These are phyloP conservation scores for Ustilago vetiveriae DNA, from an alignment of 1,284 basidiomycete species.

Conservation along the genomic window DNA sequence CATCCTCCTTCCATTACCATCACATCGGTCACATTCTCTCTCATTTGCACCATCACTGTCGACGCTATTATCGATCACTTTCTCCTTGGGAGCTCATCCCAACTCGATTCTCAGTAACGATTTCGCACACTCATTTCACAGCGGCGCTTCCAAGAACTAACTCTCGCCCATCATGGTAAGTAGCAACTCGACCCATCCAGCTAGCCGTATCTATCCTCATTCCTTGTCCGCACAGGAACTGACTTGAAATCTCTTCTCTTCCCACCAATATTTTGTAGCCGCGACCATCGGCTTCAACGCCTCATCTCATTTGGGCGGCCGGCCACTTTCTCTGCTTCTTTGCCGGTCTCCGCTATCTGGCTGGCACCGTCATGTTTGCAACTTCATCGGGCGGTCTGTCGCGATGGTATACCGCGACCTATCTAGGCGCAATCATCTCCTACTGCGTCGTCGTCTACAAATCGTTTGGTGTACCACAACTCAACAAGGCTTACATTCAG, in stretches of 20 bases:
- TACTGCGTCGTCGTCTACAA: constrained; percentile 68
- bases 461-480: constrained; percentile 64
- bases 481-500: constrained; percentile 65
- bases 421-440: constrained; percentile 65
- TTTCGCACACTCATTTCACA: too few relatives aligned
- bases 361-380: constrained; percentile 51
- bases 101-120: too few relatives aligned
- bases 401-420: constrained; percentile 63
- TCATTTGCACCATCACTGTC: background rate
- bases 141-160: too few relatives aligned
- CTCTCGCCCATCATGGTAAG: constrained; percentile 22
- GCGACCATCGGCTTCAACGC: constrained; percentile 59
- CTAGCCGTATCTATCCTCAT: background rate
- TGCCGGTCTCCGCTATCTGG: constrained; percentile 61
- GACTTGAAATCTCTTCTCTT: too few relatives aligned
- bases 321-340: constrained; percentile 66
- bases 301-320: constrained; percentile 66
- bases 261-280: constrained; percentile 9
- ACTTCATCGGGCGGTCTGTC: constrained; percentile 51
- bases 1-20: background rate
- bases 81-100: too few relatives aligned
- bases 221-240: too few relatives aligned
- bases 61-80: too few relatives aligned
- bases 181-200: background rate
- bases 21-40: background rate